A percentile compares a stretch with the other conserved stretches of the same genome.
Evolutionary conservation across 805 yeast species (phyloP).

Genomic region (Teunomyces stri): DNA sequence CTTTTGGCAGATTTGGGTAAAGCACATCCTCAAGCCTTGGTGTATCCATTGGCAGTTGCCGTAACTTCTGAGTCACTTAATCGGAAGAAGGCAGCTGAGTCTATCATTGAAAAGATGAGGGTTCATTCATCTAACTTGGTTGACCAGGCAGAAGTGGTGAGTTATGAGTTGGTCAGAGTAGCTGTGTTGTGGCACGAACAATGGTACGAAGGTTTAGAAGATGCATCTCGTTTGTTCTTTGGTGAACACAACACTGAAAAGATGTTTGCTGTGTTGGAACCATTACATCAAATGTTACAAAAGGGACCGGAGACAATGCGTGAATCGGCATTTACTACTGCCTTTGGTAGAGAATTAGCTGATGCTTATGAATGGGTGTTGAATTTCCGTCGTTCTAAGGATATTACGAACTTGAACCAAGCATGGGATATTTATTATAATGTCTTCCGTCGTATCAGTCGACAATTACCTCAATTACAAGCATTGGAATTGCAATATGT

Average conservation of each 20-base stretch:
- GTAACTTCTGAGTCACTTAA: constrained; percentile 88
- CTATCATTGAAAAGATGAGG: constrained; percentile 89
- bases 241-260: constrained; percentile 93
- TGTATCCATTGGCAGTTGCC: constrained; percentile 93
- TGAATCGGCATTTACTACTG: constrained; percentile 87
- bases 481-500: constrained; percentile 88
- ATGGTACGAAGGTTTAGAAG: constrained; percentile 97
- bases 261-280: constrained; percentile 89
- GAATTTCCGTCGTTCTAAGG: constrained; percentile 81
- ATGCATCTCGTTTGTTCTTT: constrained; percentile 89
- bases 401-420: constrained; percentile 84
- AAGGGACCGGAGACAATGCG: constrained; percentile 90
- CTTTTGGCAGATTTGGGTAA: constrained; percentile 84
- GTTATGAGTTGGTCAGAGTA: constrained; percentile 87
- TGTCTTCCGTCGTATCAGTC: constrained; percentile 85
- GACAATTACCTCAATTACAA: constrained; percentile 84
- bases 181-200: constrained; percentile 97
- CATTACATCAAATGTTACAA: constrained; percentile 79
- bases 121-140: constrained; percentile 81
- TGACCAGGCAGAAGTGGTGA: constrained; percentile 91
- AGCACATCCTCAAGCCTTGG: constrained; percentile 95
- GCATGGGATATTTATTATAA: constrained; percentile 97
- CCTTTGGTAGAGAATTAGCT: constrained; percentile 87
- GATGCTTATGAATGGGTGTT: constrained; percentile 94
- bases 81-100: constrained; percentile 86